Evolutionary conservation across 2,329 filamentous ascomycete species (phyloP).

Genomic region (Neopestalotiopsis clavispora): DNA sequence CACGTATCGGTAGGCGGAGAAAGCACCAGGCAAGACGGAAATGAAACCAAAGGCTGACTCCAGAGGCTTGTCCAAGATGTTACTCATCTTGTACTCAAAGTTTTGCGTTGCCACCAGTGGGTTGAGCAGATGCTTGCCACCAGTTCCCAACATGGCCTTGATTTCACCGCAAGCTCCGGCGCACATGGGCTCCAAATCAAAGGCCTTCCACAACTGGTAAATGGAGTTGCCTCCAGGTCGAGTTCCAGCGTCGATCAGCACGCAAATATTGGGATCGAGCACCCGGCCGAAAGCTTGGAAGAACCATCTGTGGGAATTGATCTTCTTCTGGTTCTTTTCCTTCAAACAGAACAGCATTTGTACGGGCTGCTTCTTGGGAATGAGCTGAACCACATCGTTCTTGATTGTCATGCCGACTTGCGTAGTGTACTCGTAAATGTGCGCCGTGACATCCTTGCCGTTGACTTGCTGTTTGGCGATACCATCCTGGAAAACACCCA

Average conservation of each 20-base stretch:
- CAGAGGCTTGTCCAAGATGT: constrained; percentile 95
- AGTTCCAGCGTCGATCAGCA: constrained; percentile 93
- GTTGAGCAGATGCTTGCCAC: constrained; percentile 83
- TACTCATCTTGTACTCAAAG: constrained; percentile 99
- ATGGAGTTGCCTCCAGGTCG: constrained; percentile 93
- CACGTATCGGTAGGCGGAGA: constrained; percentile 95
- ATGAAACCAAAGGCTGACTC: constrained; percentile 99
- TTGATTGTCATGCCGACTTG: constrained; percentile 89
- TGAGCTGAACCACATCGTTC: constrained; percentile 83
- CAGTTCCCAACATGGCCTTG: constrained; percentile 92
- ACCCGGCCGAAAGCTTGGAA: constrained; percentile 96
- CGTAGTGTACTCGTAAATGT: constrained; percentile 95
- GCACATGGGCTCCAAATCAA: constrained; percentile 97
- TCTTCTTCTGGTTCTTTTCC: constrained; percentile 99
- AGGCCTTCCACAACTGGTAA: constrained; percentile 98
- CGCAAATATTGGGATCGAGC: constrained; percentile 94
- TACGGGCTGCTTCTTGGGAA: constrained; percentile 85
- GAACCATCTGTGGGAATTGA: constrained; percentile 99
- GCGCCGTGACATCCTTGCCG: constrained; percentile 91
- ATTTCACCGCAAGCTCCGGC: constrained; percentile 97
- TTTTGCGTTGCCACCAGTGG: constrained; percentile 96
- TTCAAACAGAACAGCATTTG: constrained; percentile 98
- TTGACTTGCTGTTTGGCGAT: constrained; percentile 99
- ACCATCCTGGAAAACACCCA: constrained; percentile 97
- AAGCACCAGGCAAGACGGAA: constrained; percentile 90